Conservation (phyloP, 192 early-diverging fungal genomes). For the Entomortierella lignicola region DNA sequence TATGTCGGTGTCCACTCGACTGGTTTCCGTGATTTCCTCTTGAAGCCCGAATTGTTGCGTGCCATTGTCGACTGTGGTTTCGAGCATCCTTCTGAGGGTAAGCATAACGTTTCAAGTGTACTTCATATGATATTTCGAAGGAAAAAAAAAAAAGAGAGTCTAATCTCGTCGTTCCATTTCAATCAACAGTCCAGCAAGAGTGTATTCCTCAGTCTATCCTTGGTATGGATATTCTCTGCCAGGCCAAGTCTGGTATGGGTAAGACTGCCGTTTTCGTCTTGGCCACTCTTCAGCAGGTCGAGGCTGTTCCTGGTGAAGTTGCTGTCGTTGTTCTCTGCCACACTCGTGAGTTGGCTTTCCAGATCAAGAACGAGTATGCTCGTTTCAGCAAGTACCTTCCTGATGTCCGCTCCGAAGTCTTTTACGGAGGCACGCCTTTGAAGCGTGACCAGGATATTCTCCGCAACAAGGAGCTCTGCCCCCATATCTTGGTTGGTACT, state of each 20-base stretch:
- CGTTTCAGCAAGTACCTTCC: conserved; percentile 97
- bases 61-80: conserved; percentile 99
- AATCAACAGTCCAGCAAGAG: conserved; percentile 90
- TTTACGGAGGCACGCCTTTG: conserved; percentile 90
- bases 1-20: conserved; percentile 99
- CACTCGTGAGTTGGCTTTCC: conserved; percentile 97
- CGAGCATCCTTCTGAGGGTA: conserved; percentile 97
- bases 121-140: background rate
- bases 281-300: conserved; percentile 93
- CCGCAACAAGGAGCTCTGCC: conserved; percentile 86
- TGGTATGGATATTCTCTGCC: conserved; percentile 97
- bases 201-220: conserved; percentile 97
- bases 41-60: conserved; percentile 95
- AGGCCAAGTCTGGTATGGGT: conserved; percentile 99
- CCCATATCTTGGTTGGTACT: conserved; percentile 97
- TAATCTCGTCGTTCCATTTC: conserved; percentile 6
- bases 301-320: conserved; percentile 81
- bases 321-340: conserved; percentile 96
- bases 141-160: no score
- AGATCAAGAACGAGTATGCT: conserved; percentile 97
- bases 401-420: conserved; percentile 91
- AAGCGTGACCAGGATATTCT: conserved; percentile 86
- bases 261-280: conserved; percentile 99
- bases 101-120: background rate
- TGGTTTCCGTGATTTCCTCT: conserved; percentile 97